Percentiles rank a stretch among this genome's conserved stretches.
phyloP scores from a whole-genome alignment of 768 basidiomycete genomes.

The Psilocybe sp. region DNA sequence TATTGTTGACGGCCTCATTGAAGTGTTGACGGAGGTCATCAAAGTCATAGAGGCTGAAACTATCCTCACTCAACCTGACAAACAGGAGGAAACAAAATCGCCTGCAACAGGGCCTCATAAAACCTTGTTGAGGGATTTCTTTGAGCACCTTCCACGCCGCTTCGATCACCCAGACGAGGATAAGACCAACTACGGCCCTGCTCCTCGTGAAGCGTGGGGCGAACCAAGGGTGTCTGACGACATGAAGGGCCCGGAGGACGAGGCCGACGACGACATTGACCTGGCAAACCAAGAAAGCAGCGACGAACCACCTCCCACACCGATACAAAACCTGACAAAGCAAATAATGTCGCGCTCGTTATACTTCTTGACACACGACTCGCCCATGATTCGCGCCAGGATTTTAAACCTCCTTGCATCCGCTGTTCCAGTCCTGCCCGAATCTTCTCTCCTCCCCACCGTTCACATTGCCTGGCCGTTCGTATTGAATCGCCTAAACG shows the following conservation, averaged over 20 bases:
- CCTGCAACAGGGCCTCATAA: slow-evolving; percentile 21
- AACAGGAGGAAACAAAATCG: slow-evolving; percentile 11
- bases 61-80: slow-evolving; percentile 23
- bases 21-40: slow-evolving; percentile 84
- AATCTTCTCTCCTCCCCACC: slow-evolving; percentile 75
- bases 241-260: slow-evolving; percentile 1
- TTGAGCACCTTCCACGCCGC: slow-evolving; percentile 62
- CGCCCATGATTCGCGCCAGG: slow-evolving; percentile 80
- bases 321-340: slow-evolving; percentile 72
- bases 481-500: slow-evolving; percentile 78
- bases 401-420: slow-evolving; percentile 74
- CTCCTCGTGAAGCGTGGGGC: slow-evolving; percentile 60
- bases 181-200: slow-evolving; percentile 52
- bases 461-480: slow-evolving; percentile 94
- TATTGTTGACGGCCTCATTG: slow-evolving; percentile 83
- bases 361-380: slow-evolving; percentile 89
- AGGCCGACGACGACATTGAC: slow-evolving; percentile 14
- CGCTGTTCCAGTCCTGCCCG: slow-evolving; percentile 69
- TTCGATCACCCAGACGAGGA: slow-evolving; percentile 35
- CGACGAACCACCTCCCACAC: slow-evolving; percentile 56
- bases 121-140: slow-evolving; percentile 44
- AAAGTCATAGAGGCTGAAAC: slow-evolving; percentile 63
- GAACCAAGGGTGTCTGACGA: slow-evolving; percentile 19
- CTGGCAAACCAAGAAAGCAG: slow-evolving; percentile 25
- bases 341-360: slow-evolving; percentile 86